A percentile compares a stretch with the other conserved stretches of the same genome.
Conservation (phyloP, 169 alveolate genomes). For the Babesia bovis region DNA sequence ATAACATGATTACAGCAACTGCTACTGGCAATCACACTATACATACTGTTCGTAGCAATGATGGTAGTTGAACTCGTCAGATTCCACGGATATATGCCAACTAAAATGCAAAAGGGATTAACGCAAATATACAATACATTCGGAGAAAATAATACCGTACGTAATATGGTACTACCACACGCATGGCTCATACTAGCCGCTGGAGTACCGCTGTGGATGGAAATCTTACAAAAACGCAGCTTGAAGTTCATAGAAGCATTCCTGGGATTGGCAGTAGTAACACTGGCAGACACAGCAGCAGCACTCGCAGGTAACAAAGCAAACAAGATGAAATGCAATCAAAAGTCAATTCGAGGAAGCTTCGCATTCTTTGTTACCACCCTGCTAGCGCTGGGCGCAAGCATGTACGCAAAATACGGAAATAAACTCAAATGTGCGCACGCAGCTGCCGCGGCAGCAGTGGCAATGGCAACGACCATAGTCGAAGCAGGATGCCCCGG, state of each 20-base stretch:
- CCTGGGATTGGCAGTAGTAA: slow-evolving; percentile 42
- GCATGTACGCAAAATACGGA: not conserved
- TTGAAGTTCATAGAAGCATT: slow-evolving; percentile 26
- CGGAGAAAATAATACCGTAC: not conserved
- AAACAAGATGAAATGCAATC: slow-evolving; percentile 10
- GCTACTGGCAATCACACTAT: slow-evolving; percentile 20
- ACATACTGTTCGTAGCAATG: slow-evolving; percentile 7
- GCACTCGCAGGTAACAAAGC: slow-evolving; percentile 38
- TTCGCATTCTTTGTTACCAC: slow-evolving; percentile 28
- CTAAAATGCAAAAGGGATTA: not conserved
- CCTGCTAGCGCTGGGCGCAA: not conserved
- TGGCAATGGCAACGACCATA: slow-evolving; percentile 16
- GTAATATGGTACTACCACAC: slow-evolving; percentile 13
- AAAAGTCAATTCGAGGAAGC: slow-evolving; percentile 42
- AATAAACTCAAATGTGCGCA: not conserved
- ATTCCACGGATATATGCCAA: slow-evolving; percentile 21
- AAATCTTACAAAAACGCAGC: slow-evolving; percentile 7
- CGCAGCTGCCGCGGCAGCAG: slow-evolving; percentile 4
- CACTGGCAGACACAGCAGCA: slow-evolving; percentile 52
- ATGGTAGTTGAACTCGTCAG: slow-evolving; percentile 30
- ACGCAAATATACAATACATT: slow-evolving; percentile 7
- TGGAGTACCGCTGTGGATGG: slow-evolving; percentile 31
- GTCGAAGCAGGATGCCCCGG: slow-evolving; percentile 32
- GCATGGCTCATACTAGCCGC: slow-evolving; percentile 8
- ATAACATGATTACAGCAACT: slow-evolving; percentile 21